Evolutionary conservation across 441 rosid genomes (phyloP).

Genomic region (Caryocar brasiliense): DNA sequence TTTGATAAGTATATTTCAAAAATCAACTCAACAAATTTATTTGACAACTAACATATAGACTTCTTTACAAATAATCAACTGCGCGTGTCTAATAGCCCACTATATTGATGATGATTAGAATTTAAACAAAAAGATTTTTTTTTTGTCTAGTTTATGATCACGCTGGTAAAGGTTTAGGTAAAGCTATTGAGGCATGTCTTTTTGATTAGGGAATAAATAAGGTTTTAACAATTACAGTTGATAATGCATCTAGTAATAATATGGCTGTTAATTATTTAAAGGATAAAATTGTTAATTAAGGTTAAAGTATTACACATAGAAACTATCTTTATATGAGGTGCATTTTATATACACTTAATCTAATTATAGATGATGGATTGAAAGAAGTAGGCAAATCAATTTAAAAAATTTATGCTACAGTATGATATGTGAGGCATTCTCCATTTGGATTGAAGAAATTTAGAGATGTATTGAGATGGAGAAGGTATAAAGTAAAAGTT

Average conservation of each 20-base stretch:
- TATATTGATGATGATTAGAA: no score
- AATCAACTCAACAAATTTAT: no score
- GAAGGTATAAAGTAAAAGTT: not conserved
- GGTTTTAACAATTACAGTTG: not conserved
- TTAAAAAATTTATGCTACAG: not conserved
- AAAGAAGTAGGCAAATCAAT: not conserved
- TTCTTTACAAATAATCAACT: no score
- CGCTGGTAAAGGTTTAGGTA: not conserved
- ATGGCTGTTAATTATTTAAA: no score
- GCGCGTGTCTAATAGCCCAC: no score
- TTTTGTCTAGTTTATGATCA: not conserved
- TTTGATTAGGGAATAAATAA: not conserved
- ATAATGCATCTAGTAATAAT: no score
- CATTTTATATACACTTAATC: not conserved
- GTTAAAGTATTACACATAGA: no score
- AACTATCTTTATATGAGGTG: not conserved
- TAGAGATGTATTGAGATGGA: not conserved
- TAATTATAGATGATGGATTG: not conserved
- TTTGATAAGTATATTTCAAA: no score
- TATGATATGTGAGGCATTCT: slow-evolving; percentile 4
- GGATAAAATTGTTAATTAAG: no score
- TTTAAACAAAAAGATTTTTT: no score
- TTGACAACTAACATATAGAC: no score
- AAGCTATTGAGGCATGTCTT: not conserved
- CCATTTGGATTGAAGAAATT: not conserved